Evolutionary conservation across 345 rosid genomes (phyloP), one percentile per base, ranked within the genome.

Genomic region (Boechera retrofracta): DNA sequence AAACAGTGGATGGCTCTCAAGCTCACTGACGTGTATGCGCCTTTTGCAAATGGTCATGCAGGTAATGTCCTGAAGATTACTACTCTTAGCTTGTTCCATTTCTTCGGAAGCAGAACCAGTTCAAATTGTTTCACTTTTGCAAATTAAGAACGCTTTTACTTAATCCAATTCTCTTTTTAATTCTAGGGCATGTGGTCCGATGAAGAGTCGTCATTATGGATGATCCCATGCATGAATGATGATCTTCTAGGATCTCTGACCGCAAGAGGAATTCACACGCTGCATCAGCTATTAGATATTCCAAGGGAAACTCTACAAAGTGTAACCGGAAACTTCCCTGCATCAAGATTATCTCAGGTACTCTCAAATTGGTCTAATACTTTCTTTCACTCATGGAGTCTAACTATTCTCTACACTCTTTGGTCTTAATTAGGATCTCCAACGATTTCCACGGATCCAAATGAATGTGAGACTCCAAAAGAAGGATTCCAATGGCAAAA

Each of bases 41-140:
- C 97, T 92, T 73, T 62, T 94, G 88, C 98, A 94, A 86, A 94
- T 94, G 98, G 88, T 94, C 74, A 92, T 92, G 95, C 98, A 94
- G 98, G 98, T 94, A 88, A 57, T 54, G 7, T 59, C 61, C 53
- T 67, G 56, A 63, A 16, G 13, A 76, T 60, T 13, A 35, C 64
- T 64, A 45, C 72, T 52, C 64, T 41, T 32, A 26, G 28, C 63
- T 64, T 59, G 32, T 54, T 63, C 13, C 31, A 54, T 32, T 44
- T 71, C 2, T n/a, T 41, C 0, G 7, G 53, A 72, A 56, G 54
- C 24, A 47, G 38, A 16, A 49, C 49, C 39, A 55, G 21, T 62
- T 55, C 7, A 4, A 53, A 21, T 66, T 29, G n/a, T 63, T 63
- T 26, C 13, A 8, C 8, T 62, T 41, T 10, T 3, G 4, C 15